A percentile compares a stretch with the other conserved stretches of the same genome.
phyloP scores from a whole-genome alignment of 225 moss, liverwort and hornwort species.

The Straminergon stramineum region DNA sequence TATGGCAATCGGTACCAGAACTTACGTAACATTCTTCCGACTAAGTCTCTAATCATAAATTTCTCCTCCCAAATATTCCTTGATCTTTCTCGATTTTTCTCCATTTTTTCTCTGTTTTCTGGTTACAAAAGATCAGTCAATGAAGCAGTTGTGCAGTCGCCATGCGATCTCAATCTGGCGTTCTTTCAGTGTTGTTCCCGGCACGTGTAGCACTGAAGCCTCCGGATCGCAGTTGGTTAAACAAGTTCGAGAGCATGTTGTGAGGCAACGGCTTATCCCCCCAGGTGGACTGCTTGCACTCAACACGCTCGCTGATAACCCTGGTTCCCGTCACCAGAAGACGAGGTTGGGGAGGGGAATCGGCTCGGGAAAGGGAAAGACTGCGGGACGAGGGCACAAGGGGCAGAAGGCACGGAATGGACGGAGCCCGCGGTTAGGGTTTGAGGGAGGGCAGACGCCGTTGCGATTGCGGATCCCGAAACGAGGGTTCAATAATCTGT shows the following conservation, averaged over 20 bases:
- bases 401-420: conserved; percentile 99
- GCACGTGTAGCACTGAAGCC: conserved; percentile 14
- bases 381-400: conserved; percentile 88
- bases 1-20: background rate
- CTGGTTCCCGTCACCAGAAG: conserved; percentile 82
- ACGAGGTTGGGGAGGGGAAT: conserved; percentile 88
- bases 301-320: conserved; percentile 79
- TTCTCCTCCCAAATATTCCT: background rate
- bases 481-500: conserved; percentile 79
- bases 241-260: conserved; percentile 26
- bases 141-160: conserved; percentile 29
- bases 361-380: conserved; percentile 97
- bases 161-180: conserved; percentile 14
- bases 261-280: conserved; percentile 34
- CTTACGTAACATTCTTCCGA: background rate
- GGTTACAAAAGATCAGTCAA: background rate
- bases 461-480: conserved; percentile 86
- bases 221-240: conserved; percentile 1
- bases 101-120: background rate
- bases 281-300: conserved; percentile 70
- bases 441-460: conserved; percentile 99
- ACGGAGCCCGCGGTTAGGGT: conserved; percentile 73
- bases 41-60: background rate
- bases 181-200: background rate
- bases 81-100: background rate